Conservation (phyloP, 371 early-diverging fungal genomes). For the Zopfochytrium polystomum region DNA sequence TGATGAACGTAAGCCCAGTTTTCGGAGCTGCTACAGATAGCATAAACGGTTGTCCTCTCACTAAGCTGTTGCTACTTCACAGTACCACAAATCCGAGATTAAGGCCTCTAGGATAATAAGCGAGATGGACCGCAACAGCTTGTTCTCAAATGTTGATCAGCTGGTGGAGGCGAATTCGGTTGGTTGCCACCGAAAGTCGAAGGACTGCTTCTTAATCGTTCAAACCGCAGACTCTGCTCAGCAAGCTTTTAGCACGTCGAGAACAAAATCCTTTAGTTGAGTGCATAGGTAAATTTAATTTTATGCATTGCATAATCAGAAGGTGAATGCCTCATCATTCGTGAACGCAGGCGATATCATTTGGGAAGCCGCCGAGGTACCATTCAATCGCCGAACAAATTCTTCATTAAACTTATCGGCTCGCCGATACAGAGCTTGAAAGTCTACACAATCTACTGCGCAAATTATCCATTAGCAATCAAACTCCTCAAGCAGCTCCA, state of each 20-base stretch:
- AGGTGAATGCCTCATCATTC: not conserved
- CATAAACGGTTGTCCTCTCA: constrained; percentile 2
- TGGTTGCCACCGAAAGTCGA: not conserved
- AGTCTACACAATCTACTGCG: constrained; percentile 47
- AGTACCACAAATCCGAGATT: constrained; percentile 44
- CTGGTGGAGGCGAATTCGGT: constrained; percentile 46
- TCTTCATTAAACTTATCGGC: too few relatives aligned
- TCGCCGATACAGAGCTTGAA: constrained; percentile 33
- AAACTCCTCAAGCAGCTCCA: constrained; percentile 42
- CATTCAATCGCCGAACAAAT: too few relatives aligned
- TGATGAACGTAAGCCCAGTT: constrained; percentile 41
- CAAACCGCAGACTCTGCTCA: constrained; percentile 29
- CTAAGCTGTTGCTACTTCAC: not conserved
- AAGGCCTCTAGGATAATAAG: constrained; percentile 30
- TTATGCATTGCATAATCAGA: not conserved
- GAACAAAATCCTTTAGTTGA: constrained; percentile 41
- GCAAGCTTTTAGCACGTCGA: constrained; percentile 26
- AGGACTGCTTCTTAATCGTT: not conserved
- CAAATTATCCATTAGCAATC: constrained; percentile 52
- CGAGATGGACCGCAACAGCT: constrained; percentile 32
- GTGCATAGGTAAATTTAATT: constrained; percentile 22
- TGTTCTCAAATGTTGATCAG: constrained; percentile 52
- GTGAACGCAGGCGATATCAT: constrained; percentile 11
- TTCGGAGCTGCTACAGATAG: not conserved
- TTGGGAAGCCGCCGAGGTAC: constrained; percentile 26